These are phyloP conservation scores for Rhodotorula kratochvilovae DNA, from an alignment of 768 basidiomycete genomes.

Conservation along the genomic window DNA sequence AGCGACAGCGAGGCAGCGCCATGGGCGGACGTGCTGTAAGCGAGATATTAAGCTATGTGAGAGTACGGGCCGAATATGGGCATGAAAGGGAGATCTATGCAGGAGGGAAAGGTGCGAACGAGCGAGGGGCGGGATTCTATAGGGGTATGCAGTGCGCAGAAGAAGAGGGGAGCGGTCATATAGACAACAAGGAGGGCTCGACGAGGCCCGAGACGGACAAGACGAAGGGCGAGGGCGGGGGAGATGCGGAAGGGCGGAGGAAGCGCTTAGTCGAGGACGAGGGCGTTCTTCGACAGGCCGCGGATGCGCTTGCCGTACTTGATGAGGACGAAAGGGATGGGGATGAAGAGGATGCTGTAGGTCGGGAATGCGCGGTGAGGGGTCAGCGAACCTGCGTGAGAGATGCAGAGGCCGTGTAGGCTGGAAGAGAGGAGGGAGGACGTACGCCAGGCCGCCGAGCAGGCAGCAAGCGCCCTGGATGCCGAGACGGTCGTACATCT, in stretches of 20 bases:
- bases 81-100: not conserved
- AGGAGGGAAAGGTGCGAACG: not conserved
- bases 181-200: not conserved
- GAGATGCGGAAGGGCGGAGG: not conserved
- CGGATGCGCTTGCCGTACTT: slow-evolving; percentile 38
- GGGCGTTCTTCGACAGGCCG: not conserved
- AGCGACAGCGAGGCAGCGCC: too few species aligned
- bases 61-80: not conserved
- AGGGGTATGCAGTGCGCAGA: too few species aligned
- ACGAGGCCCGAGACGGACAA: too few species aligned
- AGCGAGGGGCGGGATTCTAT: too few species aligned
- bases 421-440: not conserved
- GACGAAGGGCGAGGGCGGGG: not conserved
- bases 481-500: slow-evolving; percentile 39
- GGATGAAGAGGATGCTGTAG: slow-evolving; percentile 26
- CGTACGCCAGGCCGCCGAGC: slow-evolving; percentile 34
- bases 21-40: too few species aligned
- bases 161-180: not conserved
- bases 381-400: not conserved
- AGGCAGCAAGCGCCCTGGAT: slow-evolving; percentile 35
- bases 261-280: slow-evolving; percentile 11
- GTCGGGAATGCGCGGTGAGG: too few species aligned
- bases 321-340: slow-evolving; percentile 33
- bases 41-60: too few species aligned
- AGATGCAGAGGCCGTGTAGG: not conserved